These are phyloP conservation scores for Pichia sp. DNA, from an alignment of 1,139 yeast species.

Conservation along the genomic window DNA sequence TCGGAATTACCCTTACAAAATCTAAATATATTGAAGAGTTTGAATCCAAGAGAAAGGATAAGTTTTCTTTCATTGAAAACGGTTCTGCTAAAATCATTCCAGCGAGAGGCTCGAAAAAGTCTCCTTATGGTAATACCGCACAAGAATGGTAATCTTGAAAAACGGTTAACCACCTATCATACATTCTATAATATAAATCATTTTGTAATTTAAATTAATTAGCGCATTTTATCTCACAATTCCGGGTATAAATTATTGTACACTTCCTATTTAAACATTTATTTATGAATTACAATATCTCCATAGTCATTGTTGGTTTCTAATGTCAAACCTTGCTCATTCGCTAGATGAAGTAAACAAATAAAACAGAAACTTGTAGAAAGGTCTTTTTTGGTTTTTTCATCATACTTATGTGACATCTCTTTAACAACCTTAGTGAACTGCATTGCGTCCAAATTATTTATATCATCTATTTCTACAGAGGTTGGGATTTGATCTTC, in stretches of 20 bases:
- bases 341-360: slow-evolving; percentile 48
- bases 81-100: slow-evolving; percentile 61
- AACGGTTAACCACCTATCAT: background rate
- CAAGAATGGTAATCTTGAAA: slow-evolving; percentile 59
- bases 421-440: slow-evolving; percentile 33
- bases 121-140: slow-evolving; percentile 59
- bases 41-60: slow-evolving; percentile 68
- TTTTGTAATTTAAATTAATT: background rate
- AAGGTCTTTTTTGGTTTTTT: slow-evolving; percentile 37
- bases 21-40: slow-evolving; percentile 66
- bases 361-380: slow-evolving; percentile 53
- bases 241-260: background rate
- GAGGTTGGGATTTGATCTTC: background rate
- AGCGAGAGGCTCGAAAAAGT: slow-evolving; percentile 61
- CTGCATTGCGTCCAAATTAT: slow-evolving; percentile 11
- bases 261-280: background rate
- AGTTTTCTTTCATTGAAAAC: slow-evolving; percentile 87
- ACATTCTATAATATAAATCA: background rate
- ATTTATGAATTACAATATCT: slow-evolving; percentile 36
- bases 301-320: slow-evolving; percentile 35
- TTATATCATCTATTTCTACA: slow-evolving; percentile 3
- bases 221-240: background rate
- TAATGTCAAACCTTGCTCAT: slow-evolving; percentile 44
- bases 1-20: slow-evolving; percentile 89
- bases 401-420: slow-evolving; percentile 37